Evolutionary conservation across 2,329 filamentous ascomycete genomes (phyloP), one percentile per base, ranked within the genome.

Genomic region (Dryadomyces quercivorus): DNA sequence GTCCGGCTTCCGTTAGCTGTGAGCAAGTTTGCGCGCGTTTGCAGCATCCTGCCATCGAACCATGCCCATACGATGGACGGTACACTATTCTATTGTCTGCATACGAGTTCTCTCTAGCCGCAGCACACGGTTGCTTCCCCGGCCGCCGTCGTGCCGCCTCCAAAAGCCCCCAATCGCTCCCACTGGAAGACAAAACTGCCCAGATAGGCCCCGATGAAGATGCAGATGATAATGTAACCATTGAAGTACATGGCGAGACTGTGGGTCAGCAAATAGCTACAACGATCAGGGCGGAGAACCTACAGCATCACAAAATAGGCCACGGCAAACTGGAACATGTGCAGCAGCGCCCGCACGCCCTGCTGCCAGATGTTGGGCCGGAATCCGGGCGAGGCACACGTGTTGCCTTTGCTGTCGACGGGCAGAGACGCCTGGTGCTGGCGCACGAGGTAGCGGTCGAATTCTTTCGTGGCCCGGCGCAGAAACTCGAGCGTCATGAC

Each of bases 201-300:
- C 5, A 91, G 55, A 59, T 81, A 88, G 0, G 85, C 81, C 1
- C 88, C 88, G 54, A 92, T 77, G 58, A 92, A 80, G 65, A 93
- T 88, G 61, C 82, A 88, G 56, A 92, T 84, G 66, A 93, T 87
- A 59, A 93, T 76, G 67, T 88, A 93, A 10, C 83, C 80, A 61
- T 81, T 81, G 69, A 76, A 82, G 65, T 81, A 80, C 75, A 80
- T 80, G 59, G 75, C 75, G n/a, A 70, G 68, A 5, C 53, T 55
- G 45, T 16, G 8, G 13, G 43, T 40, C 9, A 48, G 8, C 51
- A n/a, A n/a, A n/a, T n/a, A n/a, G n/a, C n/a, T n/a, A n/a, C n/a
- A n/a, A n/a, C n/a, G n/a, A n/a, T n/a, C n/a, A n/a, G n/a, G n/a
- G n/a, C n/a, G n/a, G n/a, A n/a, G n/a, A n/a, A 51, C 53, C 31